Base-by-base conservation (phyloP, 352 stramenopile species). In the Phytophthora fragariaefolia region DNA sequence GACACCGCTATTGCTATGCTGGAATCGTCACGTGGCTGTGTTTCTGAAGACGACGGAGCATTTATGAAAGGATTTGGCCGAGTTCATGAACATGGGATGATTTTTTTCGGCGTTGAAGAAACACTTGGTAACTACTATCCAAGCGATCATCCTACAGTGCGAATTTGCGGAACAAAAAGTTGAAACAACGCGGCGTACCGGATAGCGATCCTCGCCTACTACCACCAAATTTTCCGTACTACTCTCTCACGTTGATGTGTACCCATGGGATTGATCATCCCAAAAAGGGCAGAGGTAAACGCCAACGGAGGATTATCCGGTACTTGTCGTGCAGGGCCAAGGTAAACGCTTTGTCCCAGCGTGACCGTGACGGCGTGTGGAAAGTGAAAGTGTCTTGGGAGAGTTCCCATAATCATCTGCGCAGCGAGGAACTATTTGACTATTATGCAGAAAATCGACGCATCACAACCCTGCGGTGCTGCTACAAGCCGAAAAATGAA, bases 261-360 rank as follows among this genome's bases (percentile, higher is more conserved):
- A 69, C 51, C 1, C 61, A 63, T 23, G 51, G 61, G 9, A 62
- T 63, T 20, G 24, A 54, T 0, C 61, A 69, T 17, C 40, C 49
- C 1, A 56, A 52, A 7, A 59, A 60, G 15, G 26, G 61, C 15
- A 69, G 58, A 30, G 45, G 43, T 1, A 57, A 56, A 3, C 42
- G 52, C 0, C 51, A 51, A n/a, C 5, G 46, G 17, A 57, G 22
- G 26, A 58, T 53, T 6, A 58, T 63, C 13, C 24, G 43, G 1
- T 63, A 46, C 34, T 18, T 63, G 13, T 15, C 1, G 1, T 69
- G 51, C 28, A 26, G 8, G 1, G 28, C 43, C 17, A 61, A 61
- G 9, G 42, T 61, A 62, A n/a, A 62, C 10, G 42, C 24, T 0
- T 27, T 55, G 1, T 26, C 49, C 4, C 24, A 24, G 13, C 50